These are phyloP conservation scores for Odontarrhena argentea DNA, from an alignment of 345 rosid species.

Conservation along the genomic window DNA sequence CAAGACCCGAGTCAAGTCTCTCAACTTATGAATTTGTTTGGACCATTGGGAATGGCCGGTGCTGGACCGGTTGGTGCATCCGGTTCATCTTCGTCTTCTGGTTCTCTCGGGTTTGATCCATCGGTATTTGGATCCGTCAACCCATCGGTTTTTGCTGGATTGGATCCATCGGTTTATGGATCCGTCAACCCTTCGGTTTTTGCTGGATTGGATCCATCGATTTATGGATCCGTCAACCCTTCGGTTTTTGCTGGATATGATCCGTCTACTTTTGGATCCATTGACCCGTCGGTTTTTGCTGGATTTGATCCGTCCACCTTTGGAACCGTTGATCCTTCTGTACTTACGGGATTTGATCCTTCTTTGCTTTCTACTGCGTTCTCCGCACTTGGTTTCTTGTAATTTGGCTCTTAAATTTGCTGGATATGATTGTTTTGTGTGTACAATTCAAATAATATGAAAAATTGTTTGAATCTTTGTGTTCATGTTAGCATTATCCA, in stretches of 20 bases:
- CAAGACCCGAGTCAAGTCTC: slow-evolving; percentile 33
- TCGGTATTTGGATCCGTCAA: slow-evolving; percentile 27
- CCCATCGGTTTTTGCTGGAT: slow-evolving; percentile 28
- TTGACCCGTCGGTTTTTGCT: slow-evolving; percentile 27
- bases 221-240: no score
- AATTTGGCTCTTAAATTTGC: no score
- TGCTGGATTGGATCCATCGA: slow-evolving; percentile 22
- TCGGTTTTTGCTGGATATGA: slow-evolving; percentile 13
- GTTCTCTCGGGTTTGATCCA: slow-evolving; percentile 18
- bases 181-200: no score
- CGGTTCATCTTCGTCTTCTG: slow-evolving; percentile 18
- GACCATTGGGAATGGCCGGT: slow-evolving; percentile 24
- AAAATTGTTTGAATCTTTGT: no score
- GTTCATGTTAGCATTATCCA: no score
- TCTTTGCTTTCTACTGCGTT: slow-evolving; percentile 24
- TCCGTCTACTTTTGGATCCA: slow-evolving; percentile 16
- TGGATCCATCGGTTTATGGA: not conserved
- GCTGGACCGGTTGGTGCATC: slow-evolving; percentile 23
- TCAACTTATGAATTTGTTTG: slow-evolving; percentile 23
- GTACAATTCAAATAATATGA: no score
- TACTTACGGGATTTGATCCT: slow-evolving; percentile 31
- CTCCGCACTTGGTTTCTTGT: slow-evolving; percentile 25
- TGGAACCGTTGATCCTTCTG: slow-evolving; percentile 19
- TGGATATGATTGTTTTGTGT: no score
- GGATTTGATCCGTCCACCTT: slow-evolving; percentile 32